Base-by-base conservation (phyloP, 805 yeast species). In the Blastobotrys americana region DNA sequence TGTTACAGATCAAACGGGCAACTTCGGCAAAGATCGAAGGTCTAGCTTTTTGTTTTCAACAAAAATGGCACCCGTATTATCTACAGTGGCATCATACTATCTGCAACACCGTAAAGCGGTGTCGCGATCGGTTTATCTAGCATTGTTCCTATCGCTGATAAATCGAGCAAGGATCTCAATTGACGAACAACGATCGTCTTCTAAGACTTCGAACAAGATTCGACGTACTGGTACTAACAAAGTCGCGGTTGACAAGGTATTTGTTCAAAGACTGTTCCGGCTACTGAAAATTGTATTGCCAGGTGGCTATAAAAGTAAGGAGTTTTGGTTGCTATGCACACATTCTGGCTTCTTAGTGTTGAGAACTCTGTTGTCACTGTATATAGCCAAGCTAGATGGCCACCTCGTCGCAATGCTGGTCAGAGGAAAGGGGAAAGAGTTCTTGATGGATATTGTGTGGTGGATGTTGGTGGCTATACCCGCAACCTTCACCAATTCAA, bases 391-490 rank as follows among this genome's bases (percentile, higher is more conserved):
- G 9, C 69, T 89, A 46, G 97, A 89, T 62, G 97, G 97, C 52
- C 70, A 72, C 57, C 68, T 89, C 43, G 96, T 89, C 3, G 85
- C 95, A 0, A 77, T 85, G 1, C 71, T 89, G 53, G 84, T 89
- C 22, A 74, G 82, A 34, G 85, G 82, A 50, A 72, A 73, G 41
- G 82, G 87, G 49, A 69, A 72, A 39, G 71, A 70, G 37, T 88
- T 89, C 56, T 66, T 80, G 45, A 72, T 73, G 48, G 72, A 82
- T 22, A 63, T 88, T 44, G 68, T 74, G 2, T 70, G 76, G 55
- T 89, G 97, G 97, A 76, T 89, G 81, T 55, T 77, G 13, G 69
- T 89, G 10, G 96, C 96, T 8, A 60, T 87, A 6, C 97, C 97
- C 0, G 93, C 95, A 1, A 76, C 95, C 2, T 57, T 84, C 23